Conservation (phyloP, 345 rosid genomes). For the Capsella bursapastoris region DNA sequence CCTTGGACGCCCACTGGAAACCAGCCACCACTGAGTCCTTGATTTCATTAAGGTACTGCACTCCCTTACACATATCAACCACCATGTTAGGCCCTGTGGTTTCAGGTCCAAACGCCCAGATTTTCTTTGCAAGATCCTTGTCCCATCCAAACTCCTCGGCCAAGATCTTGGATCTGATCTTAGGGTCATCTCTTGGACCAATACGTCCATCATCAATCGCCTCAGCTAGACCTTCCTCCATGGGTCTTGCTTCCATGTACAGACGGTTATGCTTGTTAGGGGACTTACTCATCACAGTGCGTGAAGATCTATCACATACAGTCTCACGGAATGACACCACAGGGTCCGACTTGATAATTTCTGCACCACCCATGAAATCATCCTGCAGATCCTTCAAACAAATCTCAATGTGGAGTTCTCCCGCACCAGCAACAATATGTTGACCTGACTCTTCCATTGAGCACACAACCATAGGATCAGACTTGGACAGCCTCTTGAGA, state of each 20-base stretch:
- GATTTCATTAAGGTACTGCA: constrained; percentile 32
- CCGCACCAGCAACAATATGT: constrained; percentile 89
- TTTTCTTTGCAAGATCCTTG: no score
- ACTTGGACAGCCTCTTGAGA: constrained; percentile 79
- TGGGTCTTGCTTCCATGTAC: constrained; percentile 83
- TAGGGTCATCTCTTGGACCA: constrained; percentile 88
- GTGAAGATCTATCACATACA: constrained; percentile 36
- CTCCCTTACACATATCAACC: constrained; percentile 92
- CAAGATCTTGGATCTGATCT: constrained; percentile 69
- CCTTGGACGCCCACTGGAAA: no score
- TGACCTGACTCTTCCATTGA: constrained; percentile 80
- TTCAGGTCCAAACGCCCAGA: constrained; percentile 43
- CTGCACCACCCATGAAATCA: constrained; percentile 89
- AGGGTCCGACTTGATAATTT: constrained; percentile 72
- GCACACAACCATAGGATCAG: constrained; percentile 91
- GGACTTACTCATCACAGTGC: constrained; percentile 45
- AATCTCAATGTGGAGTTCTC: constrained; percentile 80
- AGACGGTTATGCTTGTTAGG: constrained; percentile 74
- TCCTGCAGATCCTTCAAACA: constrained; percentile 82
- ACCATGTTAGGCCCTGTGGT: constrained; percentile 89
- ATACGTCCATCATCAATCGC: constrained; percentile 84
- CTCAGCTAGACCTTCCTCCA: constrained; percentile 85
- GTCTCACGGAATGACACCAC: constrained; percentile 82
- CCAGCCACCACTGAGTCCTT: no score
- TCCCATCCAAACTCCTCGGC: constrained; percentile 54